phyloP scores from a whole-genome alignment of 2,329 filamentous ascomycete genomes.

The Chaetomium strumarium region DNA sequence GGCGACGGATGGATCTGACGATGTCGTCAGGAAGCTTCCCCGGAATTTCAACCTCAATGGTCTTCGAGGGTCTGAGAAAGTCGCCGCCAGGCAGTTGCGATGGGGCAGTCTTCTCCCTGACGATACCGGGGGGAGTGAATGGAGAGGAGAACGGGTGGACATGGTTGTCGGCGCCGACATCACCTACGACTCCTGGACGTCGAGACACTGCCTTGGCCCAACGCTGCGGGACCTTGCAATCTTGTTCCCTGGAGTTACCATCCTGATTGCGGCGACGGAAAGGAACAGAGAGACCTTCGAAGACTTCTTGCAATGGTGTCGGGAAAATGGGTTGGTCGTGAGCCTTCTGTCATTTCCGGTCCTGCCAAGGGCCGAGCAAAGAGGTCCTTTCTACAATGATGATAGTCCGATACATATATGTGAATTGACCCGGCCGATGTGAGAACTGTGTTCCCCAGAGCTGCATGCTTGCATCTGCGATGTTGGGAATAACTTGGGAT shows the following conservation, averaged over 20 bases:
- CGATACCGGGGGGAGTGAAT: slow-evolving; percentile 46
- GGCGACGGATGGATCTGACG: slow-evolving; percentile 68
- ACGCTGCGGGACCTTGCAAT: slow-evolving; percentile 59
- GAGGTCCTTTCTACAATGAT: slow-evolving; percentile 60
- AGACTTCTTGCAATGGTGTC: slow-evolving; percentile 55
- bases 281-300: slow-evolving; percentile 65
- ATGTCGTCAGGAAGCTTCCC: slow-evolving; percentile 61
- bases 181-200: slow-evolving; percentile 62
- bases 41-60: slow-evolving; percentile 65
- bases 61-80: slow-evolving; percentile 43
- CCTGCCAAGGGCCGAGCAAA: slow-evolving; percentile 37
- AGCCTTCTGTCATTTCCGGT: slow-evolving; percentile 39
- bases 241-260: slow-evolving; percentile 48
- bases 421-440: slow-evolving; percentile 15
- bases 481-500: no score
- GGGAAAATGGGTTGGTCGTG: slow-evolving; percentile 40
- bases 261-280: slow-evolving; percentile 65
- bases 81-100: slow-evolving; percentile 51
- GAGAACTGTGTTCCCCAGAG: neutral
- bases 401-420: slow-evolving; percentile 55
- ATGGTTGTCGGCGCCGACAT: slow-evolving; percentile 71
- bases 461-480: neutral
- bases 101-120: slow-evolving; percentile 59
- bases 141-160: slow-evolving; percentile 49
- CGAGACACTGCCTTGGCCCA: slow-evolving; percentile 55